phyloP scores from a whole-genome alignment of 129 eudicot species.

The sunflower (Helianthus annuus) region DNA sequence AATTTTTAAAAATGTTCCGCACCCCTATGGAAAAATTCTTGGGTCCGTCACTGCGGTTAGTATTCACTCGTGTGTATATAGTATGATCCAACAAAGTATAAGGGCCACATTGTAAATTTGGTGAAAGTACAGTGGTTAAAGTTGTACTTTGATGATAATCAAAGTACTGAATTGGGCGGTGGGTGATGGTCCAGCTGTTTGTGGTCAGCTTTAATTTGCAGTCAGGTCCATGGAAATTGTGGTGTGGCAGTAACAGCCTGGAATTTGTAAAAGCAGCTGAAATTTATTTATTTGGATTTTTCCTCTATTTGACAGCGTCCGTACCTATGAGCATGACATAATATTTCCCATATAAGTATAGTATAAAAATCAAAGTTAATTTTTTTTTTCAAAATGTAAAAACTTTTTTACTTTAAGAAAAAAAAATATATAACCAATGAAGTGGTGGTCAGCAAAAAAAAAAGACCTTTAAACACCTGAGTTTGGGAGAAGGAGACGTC shows the following conservation, averaged over 20 bases:
- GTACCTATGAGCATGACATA: not conserved
- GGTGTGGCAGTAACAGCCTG: conserved; percentile 27
- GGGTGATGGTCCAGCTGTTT: conserved; percentile 13
- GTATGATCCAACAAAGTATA: not conserved
- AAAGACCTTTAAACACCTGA: no score
- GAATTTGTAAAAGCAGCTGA: conserved; percentile 7
- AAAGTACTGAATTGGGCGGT: no score
- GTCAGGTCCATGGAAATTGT: conserved; percentile 8
- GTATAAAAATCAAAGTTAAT: not conserved
- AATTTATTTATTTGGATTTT: conserved; percentile 12
- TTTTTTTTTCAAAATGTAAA: no score
- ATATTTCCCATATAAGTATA: not conserved
- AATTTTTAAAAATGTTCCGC: no score
- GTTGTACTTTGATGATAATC: not conserved
- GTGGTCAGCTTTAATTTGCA: not conserved
- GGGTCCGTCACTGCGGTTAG: no score
- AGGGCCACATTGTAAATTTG: not conserved
- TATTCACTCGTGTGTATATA: no score
- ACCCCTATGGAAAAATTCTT: no score
- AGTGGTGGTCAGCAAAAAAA: no score
- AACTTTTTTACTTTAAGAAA: no score
- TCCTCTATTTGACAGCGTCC: not conserved
- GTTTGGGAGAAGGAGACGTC: no score
- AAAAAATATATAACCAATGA: no score
- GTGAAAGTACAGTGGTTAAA: not conserved